These are phyloP conservation scores for Globisporangium cylindrosporum DNA, from an alignment of 352 stramenopile genomes.

Conservation along the genomic window DNA sequence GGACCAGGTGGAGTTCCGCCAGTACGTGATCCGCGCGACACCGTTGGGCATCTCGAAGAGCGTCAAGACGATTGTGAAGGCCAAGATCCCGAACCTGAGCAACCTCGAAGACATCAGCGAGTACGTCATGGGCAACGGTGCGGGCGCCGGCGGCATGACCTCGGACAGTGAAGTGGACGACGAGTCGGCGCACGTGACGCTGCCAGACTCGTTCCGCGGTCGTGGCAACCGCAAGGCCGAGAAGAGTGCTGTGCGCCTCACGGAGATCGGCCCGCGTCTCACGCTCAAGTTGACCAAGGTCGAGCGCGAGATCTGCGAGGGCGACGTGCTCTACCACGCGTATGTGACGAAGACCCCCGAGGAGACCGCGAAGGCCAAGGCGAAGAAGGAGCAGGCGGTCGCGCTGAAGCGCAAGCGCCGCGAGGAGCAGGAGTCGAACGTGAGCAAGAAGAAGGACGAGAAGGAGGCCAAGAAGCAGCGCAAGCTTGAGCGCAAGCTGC, in stretches of 20 bases:
- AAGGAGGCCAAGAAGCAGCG: slow-evolving; percentile 78
- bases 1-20: slow-evolving; percentile 94
- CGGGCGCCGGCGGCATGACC: slow-evolving; percentile 58
- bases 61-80: slow-evolving; percentile 90
- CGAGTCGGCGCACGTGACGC: slow-evolving; percentile 88
- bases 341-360: slow-evolving; percentile 88
- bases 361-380: slow-evolving; percentile 77
- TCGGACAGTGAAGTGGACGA: slow-evolving; percentile 97
- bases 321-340: slow-evolving; percentile 98
- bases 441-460: slow-evolving; percentile 83
- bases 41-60: slow-evolving; percentile 91
- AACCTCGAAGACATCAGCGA: slow-evolving; percentile 97
- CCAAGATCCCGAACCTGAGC: slow-evolving; percentile 92
- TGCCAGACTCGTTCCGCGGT: slow-evolving; percentile 91
- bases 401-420: slow-evolving; percentile 83
- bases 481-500: slow-evolving; percentile 61
- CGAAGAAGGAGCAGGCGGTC: slow-evolving; percentile 62
- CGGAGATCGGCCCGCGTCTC: slow-evolving; percentile 95
- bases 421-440: slow-evolving; percentile 89
- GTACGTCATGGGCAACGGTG: slow-evolving; percentile 88
- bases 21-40: slow-evolving; percentile 96
- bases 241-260: slow-evolving; percentile 93
- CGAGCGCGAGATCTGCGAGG: slow-evolving; percentile 93
- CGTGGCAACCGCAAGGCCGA: slow-evolving; percentile 91
- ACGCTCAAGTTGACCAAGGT: slow-evolving; percentile 96